Base-by-base conservation (phyloP, 2,329 filamentous ascomycete genomes). In the Mycosphaerella sp. region DNA sequence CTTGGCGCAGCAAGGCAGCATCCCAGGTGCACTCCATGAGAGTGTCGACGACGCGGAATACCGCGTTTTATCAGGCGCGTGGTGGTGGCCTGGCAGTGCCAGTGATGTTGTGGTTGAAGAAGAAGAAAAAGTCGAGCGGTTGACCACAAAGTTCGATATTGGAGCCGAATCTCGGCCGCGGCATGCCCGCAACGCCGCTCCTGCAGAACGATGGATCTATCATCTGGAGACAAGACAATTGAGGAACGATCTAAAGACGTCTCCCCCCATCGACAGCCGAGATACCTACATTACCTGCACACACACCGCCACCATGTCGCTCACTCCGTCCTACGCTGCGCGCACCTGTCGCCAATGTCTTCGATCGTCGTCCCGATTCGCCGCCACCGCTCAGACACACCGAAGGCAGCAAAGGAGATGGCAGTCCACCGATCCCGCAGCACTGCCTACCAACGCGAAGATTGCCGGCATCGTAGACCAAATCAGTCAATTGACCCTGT, bases 381-480 rank as follows among this genome's bases (percentile, higher is more conserved):
- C 64, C 57, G 59, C 62, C 51, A 54, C 63, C 38, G 57, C 54
- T 55, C 41, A 57, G 43, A 55, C 57, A 48, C 49, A 52, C 38
- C 55, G 55, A 54, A 57, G 53, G 53, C 61, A 60, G 56, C 63
- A 61, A 45, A 83, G 87, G 76, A 84, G 93, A 81, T 91, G 89
- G 86, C 87, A 93, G 74, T 92, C 89, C 59, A 91, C 89, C 65
- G 87, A 91, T 66, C 68, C 72, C 54, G 78, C 78, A 52, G 69
- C 72, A 45, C 56, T 64, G 42, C 54, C 65, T 26, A 51, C 74
- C 78, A 95, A 88, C 76, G 90, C 93, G 60, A 98, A 98, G 82
- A 95, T 99, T 67, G 75, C 85, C 65, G 83, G 82, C 56, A 98
- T 99, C 69, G 93, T 99, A 69, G 91, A 98, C 73, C 91, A 98